phyloP scores from a whole-genome alignment of 202 grass and related monocot genomes.

The Brachypodium distachyon region DNA sequence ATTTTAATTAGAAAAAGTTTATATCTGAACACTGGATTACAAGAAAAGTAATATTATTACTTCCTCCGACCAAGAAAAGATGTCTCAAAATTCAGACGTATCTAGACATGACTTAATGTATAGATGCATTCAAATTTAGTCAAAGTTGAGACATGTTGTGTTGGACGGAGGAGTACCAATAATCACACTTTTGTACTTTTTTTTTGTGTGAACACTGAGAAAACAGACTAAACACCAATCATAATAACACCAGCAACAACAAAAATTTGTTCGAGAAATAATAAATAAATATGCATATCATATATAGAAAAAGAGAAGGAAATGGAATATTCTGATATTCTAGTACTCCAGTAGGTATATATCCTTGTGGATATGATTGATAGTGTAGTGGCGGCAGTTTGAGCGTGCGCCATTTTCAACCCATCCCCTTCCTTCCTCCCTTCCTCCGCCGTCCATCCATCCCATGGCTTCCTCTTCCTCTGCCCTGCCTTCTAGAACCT shows the following conservation, averaged over 20 bases:
- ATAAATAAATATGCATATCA: neutral
- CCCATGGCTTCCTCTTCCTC: constrained; percentile 43
- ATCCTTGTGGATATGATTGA: constrained; percentile 42
- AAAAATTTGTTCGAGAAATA: neutral
- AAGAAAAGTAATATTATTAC: too few species aligned
- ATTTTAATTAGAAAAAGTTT: too few species aligned
- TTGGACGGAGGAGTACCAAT: too few species aligned
- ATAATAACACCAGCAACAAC: too few species aligned
- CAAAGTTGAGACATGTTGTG: too few species aligned
- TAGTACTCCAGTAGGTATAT: too few species aligned
- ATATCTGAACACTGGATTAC: too few species aligned
- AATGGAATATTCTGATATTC: constrained; percentile 13
- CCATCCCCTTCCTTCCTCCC: neutral
- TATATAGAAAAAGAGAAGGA: neutral
- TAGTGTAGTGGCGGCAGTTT: neutral
- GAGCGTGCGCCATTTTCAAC: constrained; percentile 20
- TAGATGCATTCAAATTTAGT: too few species aligned
- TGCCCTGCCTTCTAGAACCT: constrained; percentile 27
- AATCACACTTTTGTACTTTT: neutral
- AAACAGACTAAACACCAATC: neutral
- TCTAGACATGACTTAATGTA: too few species aligned
- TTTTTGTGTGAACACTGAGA: neutral
- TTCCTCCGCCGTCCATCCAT: neutral
- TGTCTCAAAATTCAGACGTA: too few species aligned
- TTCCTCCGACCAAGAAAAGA: too few species aligned